Percentiles rank a stretch among this genome's conserved stretches.
phyloP scores from a whole-genome alignment of 805 yeast species.

The Wilhelminamyces savonicus region DNA sequence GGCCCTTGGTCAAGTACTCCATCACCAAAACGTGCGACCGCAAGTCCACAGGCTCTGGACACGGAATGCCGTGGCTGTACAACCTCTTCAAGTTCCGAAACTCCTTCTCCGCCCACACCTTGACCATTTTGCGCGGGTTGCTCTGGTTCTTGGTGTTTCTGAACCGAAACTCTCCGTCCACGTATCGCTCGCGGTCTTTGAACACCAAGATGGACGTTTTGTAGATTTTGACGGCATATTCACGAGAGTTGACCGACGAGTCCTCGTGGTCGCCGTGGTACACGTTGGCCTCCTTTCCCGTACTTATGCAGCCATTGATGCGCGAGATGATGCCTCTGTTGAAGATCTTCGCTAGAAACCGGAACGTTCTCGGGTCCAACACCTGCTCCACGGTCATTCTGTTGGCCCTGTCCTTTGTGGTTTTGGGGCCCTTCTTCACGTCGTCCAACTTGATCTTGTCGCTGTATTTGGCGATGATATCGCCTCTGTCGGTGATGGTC shows the following conservation, averaged over 20 bases:
- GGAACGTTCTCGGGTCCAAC: constrained; percentile 87
- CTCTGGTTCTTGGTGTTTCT: constrained; percentile 78
- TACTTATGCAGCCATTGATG: constrained; percentile 88
- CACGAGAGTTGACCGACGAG: constrained; percentile 32
- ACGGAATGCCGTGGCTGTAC: constrained; percentile 73
- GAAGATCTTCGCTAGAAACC: constrained; percentile 73
- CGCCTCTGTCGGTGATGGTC: constrained; percentile 32
- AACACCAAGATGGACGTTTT: constrained; percentile 96
- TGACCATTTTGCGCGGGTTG: constrained; percentile 96
- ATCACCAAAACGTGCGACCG: constrained; percentile 88
- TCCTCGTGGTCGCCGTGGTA: constrained; percentile 68
- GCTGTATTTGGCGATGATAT: constrained; percentile 56
- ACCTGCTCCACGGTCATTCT: constrained; percentile 97
- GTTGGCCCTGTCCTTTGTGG: constrained; percentile 77
- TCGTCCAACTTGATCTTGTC: constrained; percentile 61
- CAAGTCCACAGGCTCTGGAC: constrained; percentile 87
- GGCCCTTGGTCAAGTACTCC: constrained; percentile 80
- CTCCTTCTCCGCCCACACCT: constrained; percentile 98
- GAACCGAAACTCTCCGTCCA: constrained; percentile 92
- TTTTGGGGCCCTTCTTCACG: constrained; percentile 50
- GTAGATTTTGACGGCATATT: constrained; percentile 86
- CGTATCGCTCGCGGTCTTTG: constrained; percentile 93
- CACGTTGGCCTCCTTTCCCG: constrained; percentile 99
- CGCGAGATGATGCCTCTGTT: constrained; percentile 78
- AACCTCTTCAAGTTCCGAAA: constrained; percentile 86